Percentiles rank a stretch among this genome's conserved stretches.
Conservation (phyloP, 441 rosid species). For the Populus hybrid region DNA sequence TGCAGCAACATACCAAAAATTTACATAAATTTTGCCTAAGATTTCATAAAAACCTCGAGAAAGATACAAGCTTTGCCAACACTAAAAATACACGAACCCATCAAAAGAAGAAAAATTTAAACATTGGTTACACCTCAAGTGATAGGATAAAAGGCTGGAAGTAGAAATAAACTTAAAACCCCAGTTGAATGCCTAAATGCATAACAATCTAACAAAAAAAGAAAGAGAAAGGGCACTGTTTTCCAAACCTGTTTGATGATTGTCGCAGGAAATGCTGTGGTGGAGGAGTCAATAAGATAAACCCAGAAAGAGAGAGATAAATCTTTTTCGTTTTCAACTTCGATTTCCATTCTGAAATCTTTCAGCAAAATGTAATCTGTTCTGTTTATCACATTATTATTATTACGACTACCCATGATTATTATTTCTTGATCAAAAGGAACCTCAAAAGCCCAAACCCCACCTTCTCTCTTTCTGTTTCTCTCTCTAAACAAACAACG, state of each 20-base stretch:
- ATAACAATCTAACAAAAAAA: neutral
- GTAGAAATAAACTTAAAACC: too few species aligned
- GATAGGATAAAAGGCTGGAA: too few species aligned
- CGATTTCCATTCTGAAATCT: conserved; percentile 53
- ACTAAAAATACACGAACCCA: too few species aligned
- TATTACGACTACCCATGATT: too few species aligned
- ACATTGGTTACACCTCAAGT: too few species aligned
- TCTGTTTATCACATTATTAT: conserved; percentile 24
- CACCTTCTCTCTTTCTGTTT: too few species aligned
- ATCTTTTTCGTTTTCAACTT: conserved; percentile 32
- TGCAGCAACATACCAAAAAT: neutral
- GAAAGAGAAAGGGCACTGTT: neutral
- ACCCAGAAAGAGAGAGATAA: conserved; percentile 67
- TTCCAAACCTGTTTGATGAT: conserved; percentile 52
- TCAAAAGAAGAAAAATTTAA: too few species aligned
- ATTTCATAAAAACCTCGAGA: too few species aligned
- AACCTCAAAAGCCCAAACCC: neutral
- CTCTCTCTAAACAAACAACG: too few species aligned
- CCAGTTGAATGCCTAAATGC: too few species aligned
- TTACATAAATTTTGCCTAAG: too few species aligned
- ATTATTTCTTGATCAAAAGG: neutral
- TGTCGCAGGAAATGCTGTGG: conserved; percentile 45
- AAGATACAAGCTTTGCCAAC: too few species aligned
- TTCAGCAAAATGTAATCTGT: conserved; percentile 48
- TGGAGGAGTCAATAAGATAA: conserved; percentile 42